Evolutionary conservation across 2,329 filamentous ascomycete genomes (phyloP).

Genomic region (Sporothrix inflata): DNA sequence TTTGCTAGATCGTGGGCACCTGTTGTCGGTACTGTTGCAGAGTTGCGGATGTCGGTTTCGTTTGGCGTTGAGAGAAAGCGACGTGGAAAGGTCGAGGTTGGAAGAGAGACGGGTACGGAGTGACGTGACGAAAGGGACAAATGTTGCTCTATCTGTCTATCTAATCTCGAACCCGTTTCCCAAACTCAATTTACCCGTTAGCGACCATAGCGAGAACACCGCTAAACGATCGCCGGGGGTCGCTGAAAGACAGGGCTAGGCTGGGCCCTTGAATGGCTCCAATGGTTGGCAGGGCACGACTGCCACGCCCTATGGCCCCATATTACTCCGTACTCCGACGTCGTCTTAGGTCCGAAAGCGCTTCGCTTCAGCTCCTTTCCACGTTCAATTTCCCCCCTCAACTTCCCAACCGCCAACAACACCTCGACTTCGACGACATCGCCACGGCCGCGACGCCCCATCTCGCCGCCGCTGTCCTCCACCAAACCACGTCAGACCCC

Average conservation of each 20-base stretch:
- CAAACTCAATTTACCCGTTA: neutral
- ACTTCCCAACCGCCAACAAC: neutral
- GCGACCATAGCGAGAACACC: neutral
- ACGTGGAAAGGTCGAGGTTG: neutral
- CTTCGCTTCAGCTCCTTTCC: neutral
- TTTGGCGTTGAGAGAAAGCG: neutral
- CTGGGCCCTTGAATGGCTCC: too few relatives aligned
- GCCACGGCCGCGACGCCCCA: neutral
- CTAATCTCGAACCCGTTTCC: neutral
- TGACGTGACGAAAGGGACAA: conserved; percentile 12
- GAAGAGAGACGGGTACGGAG: neutral
- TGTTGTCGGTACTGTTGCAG: neutral
- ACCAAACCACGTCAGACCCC: neutral
- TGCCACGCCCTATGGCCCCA: conserved; percentile 8
- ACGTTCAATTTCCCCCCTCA: neutral
- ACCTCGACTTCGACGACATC: neutral
- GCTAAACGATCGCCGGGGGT: neutral
- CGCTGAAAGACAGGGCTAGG: neutral
- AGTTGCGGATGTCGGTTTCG: neutral
- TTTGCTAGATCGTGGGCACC: neutral
- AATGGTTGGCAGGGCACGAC: too few relatives aligned
- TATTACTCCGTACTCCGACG: neutral
- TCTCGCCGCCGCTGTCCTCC: neutral
- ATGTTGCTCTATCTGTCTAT: neutral
- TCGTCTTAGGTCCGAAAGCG: conserved; percentile 2